Evolutionary conservation across 2,329 filamentous ascomycete species (phyloP).

Genomic region (Pestalotiopsis sp.): DNA sequence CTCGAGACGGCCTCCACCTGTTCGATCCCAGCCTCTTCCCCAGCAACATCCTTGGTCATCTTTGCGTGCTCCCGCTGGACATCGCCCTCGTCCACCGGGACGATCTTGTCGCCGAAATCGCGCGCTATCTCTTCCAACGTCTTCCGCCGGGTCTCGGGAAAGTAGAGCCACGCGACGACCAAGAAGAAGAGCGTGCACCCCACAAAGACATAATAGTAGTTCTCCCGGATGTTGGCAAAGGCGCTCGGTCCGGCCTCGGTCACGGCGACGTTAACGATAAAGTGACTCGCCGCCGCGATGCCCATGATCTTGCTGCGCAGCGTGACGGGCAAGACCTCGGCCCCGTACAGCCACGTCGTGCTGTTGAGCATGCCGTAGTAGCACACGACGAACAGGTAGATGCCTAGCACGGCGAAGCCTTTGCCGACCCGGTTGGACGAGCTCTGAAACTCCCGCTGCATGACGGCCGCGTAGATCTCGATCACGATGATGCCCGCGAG

Average conservation of each 20-base stretch:
- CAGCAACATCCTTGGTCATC: constrained; percentile 11
- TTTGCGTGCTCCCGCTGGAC: constrained; percentile 14
- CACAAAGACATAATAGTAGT: constrained; percentile 62
- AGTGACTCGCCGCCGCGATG: constrained; percentile 51
- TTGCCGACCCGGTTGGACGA: constrained; percentile 56
- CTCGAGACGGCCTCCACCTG: neutral
- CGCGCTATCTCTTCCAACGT: constrained; percentile 26
- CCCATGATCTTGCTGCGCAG: constrained; percentile 57
- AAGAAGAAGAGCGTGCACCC: constrained; percentile 52
- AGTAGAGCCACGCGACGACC: constrained; percentile 52
- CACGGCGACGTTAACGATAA: constrained; percentile 54
- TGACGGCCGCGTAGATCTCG: constrained; percentile 59
- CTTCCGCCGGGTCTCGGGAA: constrained; percentile 40
- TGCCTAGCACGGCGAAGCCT: constrained; percentile 59
- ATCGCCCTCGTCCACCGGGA: constrained; percentile 17
- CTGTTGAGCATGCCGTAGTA: constrained; percentile 57
- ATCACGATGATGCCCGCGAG: constrained; percentile 51
- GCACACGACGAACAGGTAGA: constrained; percentile 55
- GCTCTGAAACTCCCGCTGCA: constrained; percentile 57
- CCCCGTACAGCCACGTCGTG: constrained; percentile 56
- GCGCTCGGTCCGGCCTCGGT: constrained; percentile 56
- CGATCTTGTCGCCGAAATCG: constrained; percentile 25
- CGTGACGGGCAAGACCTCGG: constrained; percentile 53
- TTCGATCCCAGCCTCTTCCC: constrained; percentile 12
- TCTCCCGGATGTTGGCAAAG: constrained; percentile 57